Base-by-base conservation (phyloP, 1,139 yeast genomes). In the Sugiyamaella japonica region DNA sequence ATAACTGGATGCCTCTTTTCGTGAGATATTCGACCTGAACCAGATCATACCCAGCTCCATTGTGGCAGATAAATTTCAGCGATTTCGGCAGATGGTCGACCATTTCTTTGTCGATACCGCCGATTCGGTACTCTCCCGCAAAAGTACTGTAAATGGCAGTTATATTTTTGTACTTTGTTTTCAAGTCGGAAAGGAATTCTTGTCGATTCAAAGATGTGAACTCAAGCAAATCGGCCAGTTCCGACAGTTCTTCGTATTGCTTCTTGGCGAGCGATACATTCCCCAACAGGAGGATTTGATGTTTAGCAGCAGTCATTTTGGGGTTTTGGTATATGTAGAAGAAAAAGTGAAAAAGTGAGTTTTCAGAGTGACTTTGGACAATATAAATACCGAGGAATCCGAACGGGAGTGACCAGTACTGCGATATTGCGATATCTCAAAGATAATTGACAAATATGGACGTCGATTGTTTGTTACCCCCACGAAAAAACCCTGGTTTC, bases 21-120 rank as follows among this genome's bases (percentile, higher is more conserved):
- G 79, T 73, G 62, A 80, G 76, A 15, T 81, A 77, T 20, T 72
- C 74, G 17, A 79, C 76, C 59, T 82, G 83, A 51, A 83, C 73
- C 41, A 65, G 57, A 68, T 93, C 98, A 70, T 93, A 93, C 5
- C 99, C 98, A 0, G 99, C 99, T 54, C 98, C 97, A 63, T 82
- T 78, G 71, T 89, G 96, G 63, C 87, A 77, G 17, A 93, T 76
- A 12, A 83, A 78, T 63, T 82, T 81, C 29, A 91, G 78, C 0
- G 83, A 67, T 1, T 75, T 59, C 2, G 96, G 96, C 54, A 93
- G 73, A 34, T 73, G 72, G 10, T 70, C 64, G 17, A 85, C 79
- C 61, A 91, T 70, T 63, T 89, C 96, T 55, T 78, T 81, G 67
- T 90, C 96, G 64, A 90, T 82, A 54, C 84, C 70, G 1, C 97